Conservation (phyloP, 108 stramenopile species). For the Nannochloropsis salina region DNA sequence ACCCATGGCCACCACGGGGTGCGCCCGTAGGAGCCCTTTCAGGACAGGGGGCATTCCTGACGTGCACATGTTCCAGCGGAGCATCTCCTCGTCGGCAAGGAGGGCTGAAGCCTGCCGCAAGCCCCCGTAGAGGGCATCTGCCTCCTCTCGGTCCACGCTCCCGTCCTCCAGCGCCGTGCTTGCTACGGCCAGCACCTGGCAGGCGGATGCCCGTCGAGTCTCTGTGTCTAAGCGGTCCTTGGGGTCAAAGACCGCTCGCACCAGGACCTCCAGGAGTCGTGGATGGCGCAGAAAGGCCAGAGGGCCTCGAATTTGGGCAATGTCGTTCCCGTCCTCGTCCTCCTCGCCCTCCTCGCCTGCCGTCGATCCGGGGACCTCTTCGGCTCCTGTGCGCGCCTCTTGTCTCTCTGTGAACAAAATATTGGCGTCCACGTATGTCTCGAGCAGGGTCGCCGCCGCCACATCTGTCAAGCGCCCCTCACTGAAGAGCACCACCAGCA, state of each 20-base stretch:
- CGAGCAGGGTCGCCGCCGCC: neutral
- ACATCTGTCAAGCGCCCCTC: neutral
- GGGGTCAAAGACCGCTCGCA: neutral
- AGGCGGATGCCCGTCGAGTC: neutral
- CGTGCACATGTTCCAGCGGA: neutral
- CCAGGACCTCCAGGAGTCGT: neutral
- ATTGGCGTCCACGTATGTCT: neutral
- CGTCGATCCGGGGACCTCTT: neutral
- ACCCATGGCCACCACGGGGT: constrained; percentile 3
- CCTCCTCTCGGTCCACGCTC: neutral
- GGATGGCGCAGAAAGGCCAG: neutral
- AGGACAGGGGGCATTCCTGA: neutral
- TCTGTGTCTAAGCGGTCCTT: neutral
- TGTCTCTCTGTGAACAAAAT: neutral
- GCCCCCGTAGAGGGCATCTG: neutral
- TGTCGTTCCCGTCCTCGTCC: neutral
- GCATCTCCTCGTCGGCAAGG: neutral
- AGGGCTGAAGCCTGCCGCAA: neutral
- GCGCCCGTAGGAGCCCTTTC: neutral
- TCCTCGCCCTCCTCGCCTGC: neutral
- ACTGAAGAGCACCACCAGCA: neutral
- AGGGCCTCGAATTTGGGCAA: neutral
- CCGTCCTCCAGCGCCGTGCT: neutral
- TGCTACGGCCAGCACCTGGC: neutral
- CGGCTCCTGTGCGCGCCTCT: neutral